Evolutionary conservation across 208 protist species (phyloP).

Genomic region (Trypanosoma congolense): DNA sequence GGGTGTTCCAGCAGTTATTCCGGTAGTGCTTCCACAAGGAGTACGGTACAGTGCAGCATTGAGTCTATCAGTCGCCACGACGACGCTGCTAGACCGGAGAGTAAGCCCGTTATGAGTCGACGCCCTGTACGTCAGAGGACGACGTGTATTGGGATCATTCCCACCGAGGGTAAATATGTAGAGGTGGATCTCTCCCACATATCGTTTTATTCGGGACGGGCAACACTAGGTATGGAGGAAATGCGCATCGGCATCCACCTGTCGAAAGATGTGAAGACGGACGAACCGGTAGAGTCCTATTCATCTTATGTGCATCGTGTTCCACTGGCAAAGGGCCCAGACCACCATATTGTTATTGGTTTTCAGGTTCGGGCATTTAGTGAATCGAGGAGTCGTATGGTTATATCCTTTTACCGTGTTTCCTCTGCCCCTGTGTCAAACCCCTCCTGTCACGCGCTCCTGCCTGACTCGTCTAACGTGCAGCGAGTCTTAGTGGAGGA

Average conservation of each 20-base stretch:
- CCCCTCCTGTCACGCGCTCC: slow-evolving; percentile 19
- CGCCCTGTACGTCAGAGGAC: too few species aligned
- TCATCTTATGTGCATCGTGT: slow-evolving; percentile 84
- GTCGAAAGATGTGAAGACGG: slow-evolving; percentile 72
- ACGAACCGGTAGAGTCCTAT: slow-evolving; percentile 61
- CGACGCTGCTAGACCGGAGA: too few species aligned
- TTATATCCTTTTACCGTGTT: slow-evolving; percentile 79
- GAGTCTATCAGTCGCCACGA: too few species aligned
- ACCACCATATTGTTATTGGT: slow-evolving; percentile 57
- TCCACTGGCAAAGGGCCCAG: slow-evolving; percentile 41
- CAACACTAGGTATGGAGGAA: slow-evolving; percentile 54
- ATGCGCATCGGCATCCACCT: slow-evolving; percentile 72
- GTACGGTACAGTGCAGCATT: too few species aligned
- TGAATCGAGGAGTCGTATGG: slow-evolving; percentile 58
- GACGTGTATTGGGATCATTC: not conserved
- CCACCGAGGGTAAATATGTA: slow-evolving; percentile 25
- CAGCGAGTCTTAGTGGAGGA: slow-evolving; percentile 61
- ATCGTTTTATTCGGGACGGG: slow-evolving; percentile 54
- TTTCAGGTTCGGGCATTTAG: slow-evolving; percentile 66
- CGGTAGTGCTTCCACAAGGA: too few species aligned
- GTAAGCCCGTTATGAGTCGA: too few species aligned
- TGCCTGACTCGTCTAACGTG: slow-evolving; percentile 18
- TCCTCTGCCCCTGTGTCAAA: slow-evolving; percentile 28
- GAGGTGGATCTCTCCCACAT: slow-evolving; percentile 63
- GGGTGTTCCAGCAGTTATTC: too few species aligned